A percentile compares a stretch with the other conserved stretches of the same genome.
These are phyloP conservation scores for Cercospora nicotianae DNA, from an alignment of 2,329 filamentous ascomycete species.

Conservation along the genomic window DNA sequence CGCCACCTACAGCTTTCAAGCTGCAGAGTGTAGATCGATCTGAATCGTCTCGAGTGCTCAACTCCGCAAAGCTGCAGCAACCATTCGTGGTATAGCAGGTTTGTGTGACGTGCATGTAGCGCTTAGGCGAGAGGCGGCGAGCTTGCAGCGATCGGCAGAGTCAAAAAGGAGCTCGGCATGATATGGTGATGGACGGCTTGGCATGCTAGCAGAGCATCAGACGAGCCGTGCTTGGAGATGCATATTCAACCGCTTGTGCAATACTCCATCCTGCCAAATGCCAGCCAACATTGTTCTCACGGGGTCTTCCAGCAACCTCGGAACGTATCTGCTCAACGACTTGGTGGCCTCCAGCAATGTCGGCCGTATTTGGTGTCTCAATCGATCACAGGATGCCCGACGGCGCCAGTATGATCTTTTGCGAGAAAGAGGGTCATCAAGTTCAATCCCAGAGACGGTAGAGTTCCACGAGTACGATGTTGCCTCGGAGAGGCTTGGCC, in stretches of 20 bases:
- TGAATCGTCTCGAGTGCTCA: not conserved
- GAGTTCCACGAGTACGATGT: slow-evolving; percentile 24
- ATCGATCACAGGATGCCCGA: slow-evolving; percentile 18
- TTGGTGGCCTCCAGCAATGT: not conserved
- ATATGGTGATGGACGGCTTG: not conserved
- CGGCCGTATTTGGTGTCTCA: slow-evolving; percentile 30
- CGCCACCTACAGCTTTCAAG: too few relatives aligned
- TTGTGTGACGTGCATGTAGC: too few relatives aligned
- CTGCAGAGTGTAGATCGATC: not conserved
- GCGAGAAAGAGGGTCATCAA: slow-evolving; percentile 15
- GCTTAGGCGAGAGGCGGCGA: not conserved
- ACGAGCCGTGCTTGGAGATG: not conserved
- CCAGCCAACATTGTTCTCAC: slow-evolving; percentile 35
- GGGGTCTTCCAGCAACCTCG: slow-evolving; percentile 39
- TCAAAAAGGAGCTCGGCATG: not conserved
- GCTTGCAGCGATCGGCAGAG: not conserved
- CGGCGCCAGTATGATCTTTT: slow-evolving; percentile 16
- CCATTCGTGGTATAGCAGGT: not conserved
- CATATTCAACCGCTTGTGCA: not conserved
- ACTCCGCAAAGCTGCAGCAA: not conserved
- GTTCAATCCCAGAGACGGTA: slow-evolving; percentile 24
- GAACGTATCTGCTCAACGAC: slow-evolving; percentile 35
- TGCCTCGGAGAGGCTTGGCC: slow-evolving; percentile 20
- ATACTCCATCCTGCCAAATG: not conserved
- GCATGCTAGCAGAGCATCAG: not conserved